Evolutionary conservation across 495 filamentous ascomycete species (phyloP).

Genomic region (Hypomontagnella monticulosa): DNA sequence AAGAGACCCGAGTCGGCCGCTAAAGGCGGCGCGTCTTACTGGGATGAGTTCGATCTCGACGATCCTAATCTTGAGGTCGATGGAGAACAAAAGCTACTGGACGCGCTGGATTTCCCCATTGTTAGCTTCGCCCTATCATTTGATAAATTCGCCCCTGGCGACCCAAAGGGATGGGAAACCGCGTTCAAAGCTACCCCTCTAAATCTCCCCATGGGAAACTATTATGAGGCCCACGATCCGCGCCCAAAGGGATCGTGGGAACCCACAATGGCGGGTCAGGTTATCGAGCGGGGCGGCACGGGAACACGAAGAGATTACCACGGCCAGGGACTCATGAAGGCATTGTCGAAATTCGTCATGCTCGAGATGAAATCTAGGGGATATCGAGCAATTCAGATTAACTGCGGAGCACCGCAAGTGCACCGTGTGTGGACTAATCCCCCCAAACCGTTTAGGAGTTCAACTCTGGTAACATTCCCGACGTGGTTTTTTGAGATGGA

Average conservation of each 20-base stretch:
- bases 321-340: constrained; percentile 28
- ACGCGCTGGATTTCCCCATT: constrained; percentile 39
- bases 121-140: constrained; percentile 33
- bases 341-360: constrained; percentile 34
- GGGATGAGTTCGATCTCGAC: constrained; percentile 44
- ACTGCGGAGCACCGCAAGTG: constrained; percentile 33
- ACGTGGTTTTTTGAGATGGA: constrained; percentile 35
- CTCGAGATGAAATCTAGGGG: constrained; percentile 39
- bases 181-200: constrained; percentile 19
- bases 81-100: constrained; percentile 23
- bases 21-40: constrained; percentile 54
- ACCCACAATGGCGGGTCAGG: constrained; percentile 33
- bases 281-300: constrained; percentile 30
- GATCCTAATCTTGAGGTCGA: constrained; percentile 33
- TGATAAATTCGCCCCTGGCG: constrained; percentile 28
- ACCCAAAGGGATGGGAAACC: constrained; percentile 28
- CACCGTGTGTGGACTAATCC: constrained; percentile 34
- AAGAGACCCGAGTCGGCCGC: constrained; percentile 51
- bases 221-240: constrained; percentile 29
- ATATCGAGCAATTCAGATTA: constrained; percentile 37
- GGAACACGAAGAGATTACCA: constrained; percentile 27
- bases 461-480: constrained; percentile 27
- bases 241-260: constrained; percentile 32
- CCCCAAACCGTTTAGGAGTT: constrained; percentile 30
- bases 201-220: constrained; percentile 17